phyloP scores from a whole-genome alignment of 192 early-diverging fungal species.

The Kickxella alabastrina region DNA sequence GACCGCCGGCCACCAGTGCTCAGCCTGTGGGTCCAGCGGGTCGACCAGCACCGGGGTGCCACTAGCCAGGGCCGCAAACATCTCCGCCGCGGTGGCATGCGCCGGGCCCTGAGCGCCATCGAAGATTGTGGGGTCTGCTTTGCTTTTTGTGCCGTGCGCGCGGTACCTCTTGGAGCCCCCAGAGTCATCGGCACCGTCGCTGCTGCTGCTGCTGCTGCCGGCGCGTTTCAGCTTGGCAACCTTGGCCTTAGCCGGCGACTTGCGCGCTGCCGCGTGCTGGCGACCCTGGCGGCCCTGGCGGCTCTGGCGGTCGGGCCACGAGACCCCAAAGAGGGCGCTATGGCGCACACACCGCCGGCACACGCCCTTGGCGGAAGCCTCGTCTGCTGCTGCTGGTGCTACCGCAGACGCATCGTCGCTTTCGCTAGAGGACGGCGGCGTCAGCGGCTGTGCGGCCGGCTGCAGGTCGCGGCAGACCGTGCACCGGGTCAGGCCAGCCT shows the following conservation, averaged over 20 bases:
- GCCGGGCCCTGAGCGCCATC: conserved; percentile 29
- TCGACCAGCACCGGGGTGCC: conserved; percentile 48
- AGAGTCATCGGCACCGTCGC: background rate
- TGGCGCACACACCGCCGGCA: conserved; percentile 41
- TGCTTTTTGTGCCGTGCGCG: conserved; percentile 1
- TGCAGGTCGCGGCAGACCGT: conserved; percentile 7
- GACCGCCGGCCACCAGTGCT: conserved; percentile 45
- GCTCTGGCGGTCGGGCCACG: conserved; percentile 42
- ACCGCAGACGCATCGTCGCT: background rate
- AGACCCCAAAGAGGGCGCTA: conserved; percentile 20
- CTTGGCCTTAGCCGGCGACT: background rate
- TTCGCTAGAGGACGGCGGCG: background rate
- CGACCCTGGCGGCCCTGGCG: too few species aligned
- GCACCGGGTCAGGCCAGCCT: conserved; percentile 6
- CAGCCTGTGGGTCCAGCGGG: conserved; percentile 17
- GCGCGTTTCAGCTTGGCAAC: background rate
- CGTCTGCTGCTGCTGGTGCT: too few species aligned
- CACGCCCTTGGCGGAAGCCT: background rate
- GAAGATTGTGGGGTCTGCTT: conserved; percentile 22
- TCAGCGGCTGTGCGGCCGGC: background rate
- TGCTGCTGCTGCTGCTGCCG: background rate
- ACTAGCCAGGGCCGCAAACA: conserved; percentile 23
- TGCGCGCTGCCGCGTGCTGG: conserved; percentile 4
- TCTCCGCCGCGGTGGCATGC: conserved; percentile 3
- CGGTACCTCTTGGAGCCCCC: background rate